phyloP scores from a whole-genome alignment of 108 stramenopile species.

The Cyclotella sp. region DNA sequence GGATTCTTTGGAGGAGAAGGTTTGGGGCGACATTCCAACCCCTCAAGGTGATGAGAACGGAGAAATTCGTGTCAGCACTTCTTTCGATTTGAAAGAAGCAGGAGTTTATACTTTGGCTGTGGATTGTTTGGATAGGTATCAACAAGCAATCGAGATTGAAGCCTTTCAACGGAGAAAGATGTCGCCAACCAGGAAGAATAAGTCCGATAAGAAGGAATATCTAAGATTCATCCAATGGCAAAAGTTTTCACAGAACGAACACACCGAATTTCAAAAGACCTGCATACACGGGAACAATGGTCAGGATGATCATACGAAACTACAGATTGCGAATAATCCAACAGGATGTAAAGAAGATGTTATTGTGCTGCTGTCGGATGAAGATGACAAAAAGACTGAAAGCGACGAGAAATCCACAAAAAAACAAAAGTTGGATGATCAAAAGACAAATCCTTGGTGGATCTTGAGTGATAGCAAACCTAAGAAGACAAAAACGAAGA shows the following conservation, averaged over 20 bases:
- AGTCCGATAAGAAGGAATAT: neutral
- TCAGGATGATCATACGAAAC: conserved; percentile 1
- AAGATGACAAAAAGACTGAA: conserved; percentile 6
- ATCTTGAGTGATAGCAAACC: conserved; percentile 34
- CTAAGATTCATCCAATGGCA: conserved; percentile 14
- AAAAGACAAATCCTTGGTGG: conserved; percentile 35
- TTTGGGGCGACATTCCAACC: conserved; percentile 34
- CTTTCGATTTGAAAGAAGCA: conserved; percentile 7
- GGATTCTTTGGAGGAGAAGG: conserved; percentile 44
- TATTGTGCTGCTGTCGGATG: conserved; percentile 6
- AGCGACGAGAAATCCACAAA: neutral
- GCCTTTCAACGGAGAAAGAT: conserved; percentile 25
- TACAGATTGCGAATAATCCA: neutral
- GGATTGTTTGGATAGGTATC: conserved; percentile 35
- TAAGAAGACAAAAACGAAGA: conserved; percentile 42
- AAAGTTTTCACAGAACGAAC: neutral
- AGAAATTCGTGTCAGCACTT: neutral
- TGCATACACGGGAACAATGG: neutral
- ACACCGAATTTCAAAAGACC: too few species aligned
- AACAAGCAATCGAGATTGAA: conserved; percentile 31
- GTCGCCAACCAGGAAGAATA: conserved; percentile 4
- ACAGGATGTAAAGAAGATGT: conserved; percentile 11
- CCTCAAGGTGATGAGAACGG: conserved; percentile 2
- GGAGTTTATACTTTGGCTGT: conserved; percentile 34
- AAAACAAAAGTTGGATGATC: conserved; percentile 6